phyloP scores from a whole-genome alignment of 2,329 filamentous ascomycete species.

The Pyrenophora teres region DNA sequence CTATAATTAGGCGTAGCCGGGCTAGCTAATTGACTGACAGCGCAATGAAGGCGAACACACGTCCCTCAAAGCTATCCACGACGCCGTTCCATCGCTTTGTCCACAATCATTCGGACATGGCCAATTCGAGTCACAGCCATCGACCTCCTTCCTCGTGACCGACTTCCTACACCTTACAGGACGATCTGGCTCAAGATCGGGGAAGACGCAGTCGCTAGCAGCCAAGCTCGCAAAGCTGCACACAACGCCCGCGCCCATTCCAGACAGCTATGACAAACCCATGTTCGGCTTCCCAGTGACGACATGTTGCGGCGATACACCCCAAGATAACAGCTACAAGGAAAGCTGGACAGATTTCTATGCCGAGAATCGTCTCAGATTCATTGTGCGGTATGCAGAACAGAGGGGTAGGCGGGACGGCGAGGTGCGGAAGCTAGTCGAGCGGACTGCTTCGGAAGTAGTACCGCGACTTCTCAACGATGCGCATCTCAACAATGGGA shows the following conservation, averaged over 20 bases:
- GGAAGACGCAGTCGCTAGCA: conserved; percentile 62
- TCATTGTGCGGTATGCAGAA: conserved; percentile 64
- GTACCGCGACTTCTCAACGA: conserved; percentile 79
- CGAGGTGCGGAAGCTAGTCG: conserved; percentile 66
- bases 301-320: conserved; percentile 85
- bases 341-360: conserved; percentile 85
- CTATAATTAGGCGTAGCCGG: background rate
- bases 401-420: conserved; percentile 67
- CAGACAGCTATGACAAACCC: conserved; percentile 61
- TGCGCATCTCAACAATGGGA: conserved; percentile 63
- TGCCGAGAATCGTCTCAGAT: conserved; percentile 72
- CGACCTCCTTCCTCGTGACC: conserved; percentile 66
- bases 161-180: conserved; percentile 71
- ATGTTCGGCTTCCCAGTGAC: conserved; percentile 83
- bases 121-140: conserved; percentile 52
- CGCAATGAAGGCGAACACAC: conserved; percentile 71
- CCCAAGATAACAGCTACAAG: conserved; percentile 76
- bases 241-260: conserved; percentile 71
- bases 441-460: conserved; percentile 65
- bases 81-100: conserved; percentile 73
- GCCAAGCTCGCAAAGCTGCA: conserved; percentile 80
- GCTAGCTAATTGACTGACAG: conserved; percentile 14
- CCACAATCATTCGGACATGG: conserved; percentile 78
- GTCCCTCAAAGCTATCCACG: conserved; percentile 81
- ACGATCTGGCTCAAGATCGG: conserved; percentile 33